phyloP scores from a whole-genome alignment of 805 yeast species.

The Clavispora vitiphila region DNA sequence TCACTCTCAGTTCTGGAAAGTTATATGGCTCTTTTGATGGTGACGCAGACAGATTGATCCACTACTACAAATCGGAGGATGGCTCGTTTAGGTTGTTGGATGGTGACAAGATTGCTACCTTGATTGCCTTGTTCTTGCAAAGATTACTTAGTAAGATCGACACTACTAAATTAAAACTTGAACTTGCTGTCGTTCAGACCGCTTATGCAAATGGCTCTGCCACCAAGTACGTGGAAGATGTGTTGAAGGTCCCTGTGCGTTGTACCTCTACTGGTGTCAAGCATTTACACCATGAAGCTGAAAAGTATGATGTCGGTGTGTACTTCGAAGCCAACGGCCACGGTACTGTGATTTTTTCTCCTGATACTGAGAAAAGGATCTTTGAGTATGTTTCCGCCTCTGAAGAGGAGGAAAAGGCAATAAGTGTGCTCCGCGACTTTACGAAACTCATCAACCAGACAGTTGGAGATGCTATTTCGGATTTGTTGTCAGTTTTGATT shows the following conservation, averaged over 20 bases:
- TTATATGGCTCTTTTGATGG: conserved; percentile 90
- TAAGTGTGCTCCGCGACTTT: conserved; percentile 53
- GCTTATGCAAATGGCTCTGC: conserved; percentile 97
- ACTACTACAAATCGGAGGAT: conserved; percentile 49
- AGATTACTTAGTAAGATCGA: conserved; percentile 45
- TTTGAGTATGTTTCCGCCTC: conserved; percentile 25
- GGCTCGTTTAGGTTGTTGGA: conserved; percentile 59
- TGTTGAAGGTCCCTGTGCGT: conserved; percentile 67
- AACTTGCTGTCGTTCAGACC: conserved; percentile 88
- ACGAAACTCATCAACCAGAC: conserved; percentile 85
- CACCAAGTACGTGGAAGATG: conserved; percentile 60
- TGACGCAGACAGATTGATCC: conserved; percentile 92
- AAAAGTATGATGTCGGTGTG: conserved; percentile 80
- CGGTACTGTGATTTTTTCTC: conserved; percentile 86
- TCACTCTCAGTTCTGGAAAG: conserved; percentile 40
- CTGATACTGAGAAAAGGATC: conserved; percentile 36
- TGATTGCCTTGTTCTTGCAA: conserved; percentile 66
- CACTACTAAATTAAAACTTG: conserved; percentile 38
- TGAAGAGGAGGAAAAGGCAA: conserved; percentile 44
- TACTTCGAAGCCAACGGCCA: conserved; percentile 99
- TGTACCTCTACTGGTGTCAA: conserved; percentile 96
- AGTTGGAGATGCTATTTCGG: conserved; percentile 98
- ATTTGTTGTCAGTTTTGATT: conserved; percentile 70
- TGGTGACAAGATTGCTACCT: conserved; percentile 90
- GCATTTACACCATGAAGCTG: conserved; percentile 90